Base-by-base conservation (phyloP, 73 alveolate genomes). In the Stentor roeselii region DNA sequence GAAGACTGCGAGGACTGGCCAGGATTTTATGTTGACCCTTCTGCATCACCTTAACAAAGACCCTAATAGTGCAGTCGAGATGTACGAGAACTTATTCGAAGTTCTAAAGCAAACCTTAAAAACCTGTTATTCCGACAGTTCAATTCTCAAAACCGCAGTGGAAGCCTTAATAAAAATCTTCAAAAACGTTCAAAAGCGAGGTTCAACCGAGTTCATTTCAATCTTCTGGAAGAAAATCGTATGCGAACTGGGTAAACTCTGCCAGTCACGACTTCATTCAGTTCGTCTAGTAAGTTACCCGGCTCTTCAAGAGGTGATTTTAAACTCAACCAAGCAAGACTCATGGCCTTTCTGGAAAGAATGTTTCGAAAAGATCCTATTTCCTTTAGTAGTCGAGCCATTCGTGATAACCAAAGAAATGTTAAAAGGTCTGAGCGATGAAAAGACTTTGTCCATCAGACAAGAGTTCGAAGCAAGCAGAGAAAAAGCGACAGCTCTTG, bases 311-410 rank as follows among this genome's bases (percentile, higher is more conserved):
- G 80, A 67, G 34, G 37, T 34, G 0, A 67, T 67, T 67, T 32
- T 67, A 40, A 50, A 50, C 21, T 50, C 21, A 27, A 21, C 80
- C 34, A 32, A 67, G 21, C 34, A 27, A n/a, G 41, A 67, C 11
- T 27, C n/a, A 67, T 67, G 80, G 80, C 50, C 80, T 21, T 27
- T 67, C 14, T 67, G 80, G 80, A 67, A 34, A 67, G 80, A 67
- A 67, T 67, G 80, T 32, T 67, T 67, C 34, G 80, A 67, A 1
- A 21, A 32, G 34, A 40, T 67, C 0, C 80, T 67, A 30, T 67
- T 67, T 34, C 80, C 80, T 67, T 32, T 67, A 21, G 80, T 67
- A 1, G 41, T 67, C 41, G 80, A 67, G 41, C 80, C 80, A 30
- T 67, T 67, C 34, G 37, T 67, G 41, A 67, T 67, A 21, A 67